Evolutionary conservation across 2,329 filamentous ascomycete species (phyloP), one percentile per base, ranked within the genome.

Genomic region (Verticillium tricorpus): DNA sequence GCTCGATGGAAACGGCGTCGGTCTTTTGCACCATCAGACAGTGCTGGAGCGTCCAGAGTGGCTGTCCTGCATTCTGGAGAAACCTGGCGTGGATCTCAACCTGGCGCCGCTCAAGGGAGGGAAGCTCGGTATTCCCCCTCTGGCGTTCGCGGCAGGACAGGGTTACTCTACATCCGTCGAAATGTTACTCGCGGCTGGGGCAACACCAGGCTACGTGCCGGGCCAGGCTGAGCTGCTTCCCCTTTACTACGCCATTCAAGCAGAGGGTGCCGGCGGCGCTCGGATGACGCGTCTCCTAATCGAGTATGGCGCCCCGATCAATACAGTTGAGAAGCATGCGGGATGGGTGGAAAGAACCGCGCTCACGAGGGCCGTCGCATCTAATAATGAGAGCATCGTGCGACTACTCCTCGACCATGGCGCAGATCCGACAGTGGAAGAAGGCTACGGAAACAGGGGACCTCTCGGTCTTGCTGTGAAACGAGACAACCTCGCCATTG

Each of bases 361-460:
- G 2, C 40, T 65, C 15, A 57, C 54, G 39, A 31, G 54, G 11
- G 64, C 64, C 5, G 54, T 64, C 54, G 5, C 31, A 28, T 17
- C 28, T 19, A 12, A 62, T 62, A 52, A 14, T 17, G 59, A 65
- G 22, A 35, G 61, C 34, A 63, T 68, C 22, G 63, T 70, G 15
- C 54, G 63, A 14, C 52, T 69, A 6, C 64, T 70, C 8, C 60
- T 70, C 2, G 59, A 63, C 2, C 58, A 68, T 19, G 67, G 69
- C 0, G 69, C 68, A 9, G 69, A 70, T 37, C 65, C 69, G 2
- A 69, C 67, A 0, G 52, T 63, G 1, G 67, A 70, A 37, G 68
- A 70, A 54, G 69, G 63, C 2, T 63, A 64, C 14, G 62, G 60
- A 1, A 31, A 63, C 7, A 35, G 45, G 1, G 64, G 68, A 3